These are phyloP conservation scores for Aspergillus aculeatus DNA, from an alignment of 2,329 filamentous ascomycete species.

Conservation along the genomic window DNA sequence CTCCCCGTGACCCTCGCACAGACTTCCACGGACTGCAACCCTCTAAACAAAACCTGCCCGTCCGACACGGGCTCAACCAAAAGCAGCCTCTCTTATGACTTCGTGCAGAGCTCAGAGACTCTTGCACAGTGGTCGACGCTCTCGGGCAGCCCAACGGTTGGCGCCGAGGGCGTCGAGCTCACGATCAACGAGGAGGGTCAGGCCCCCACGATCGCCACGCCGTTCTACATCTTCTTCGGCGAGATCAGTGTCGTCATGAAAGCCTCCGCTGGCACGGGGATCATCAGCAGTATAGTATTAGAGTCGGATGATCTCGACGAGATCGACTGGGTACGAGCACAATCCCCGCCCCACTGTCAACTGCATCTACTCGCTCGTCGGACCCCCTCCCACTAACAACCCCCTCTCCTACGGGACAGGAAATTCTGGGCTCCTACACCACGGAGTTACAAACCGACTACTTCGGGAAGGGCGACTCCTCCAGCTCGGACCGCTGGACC, in stretches of 20 bases:
- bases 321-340: not conserved
- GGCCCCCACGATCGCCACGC: not conserved
- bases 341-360: no score
- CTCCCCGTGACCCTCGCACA: not conserved
- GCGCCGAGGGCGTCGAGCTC: not conserved
- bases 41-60: not conserved
- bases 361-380: no score
- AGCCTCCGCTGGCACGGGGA: not conserved
- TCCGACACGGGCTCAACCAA: not conserved
- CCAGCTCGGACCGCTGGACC: not conserved
- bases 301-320: not conserved
- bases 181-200: not conserved
- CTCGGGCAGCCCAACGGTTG: no score
- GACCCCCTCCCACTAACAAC: no score
- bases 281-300: not conserved
- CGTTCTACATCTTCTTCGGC: constrained; percentile 4
- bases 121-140: no score
- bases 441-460: not conserved
- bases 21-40: not conserved
- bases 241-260: not conserved
- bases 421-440: not conserved
- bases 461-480: constrained; percentile 1
- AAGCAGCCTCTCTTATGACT: no score
- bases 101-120: no score
- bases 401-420: not conserved